These are phyloP conservation scores for Alternaria sp. DNA, from an alignment of 2,329 filamentous ascomycete genomes.

Conservation along the genomic window DNA sequence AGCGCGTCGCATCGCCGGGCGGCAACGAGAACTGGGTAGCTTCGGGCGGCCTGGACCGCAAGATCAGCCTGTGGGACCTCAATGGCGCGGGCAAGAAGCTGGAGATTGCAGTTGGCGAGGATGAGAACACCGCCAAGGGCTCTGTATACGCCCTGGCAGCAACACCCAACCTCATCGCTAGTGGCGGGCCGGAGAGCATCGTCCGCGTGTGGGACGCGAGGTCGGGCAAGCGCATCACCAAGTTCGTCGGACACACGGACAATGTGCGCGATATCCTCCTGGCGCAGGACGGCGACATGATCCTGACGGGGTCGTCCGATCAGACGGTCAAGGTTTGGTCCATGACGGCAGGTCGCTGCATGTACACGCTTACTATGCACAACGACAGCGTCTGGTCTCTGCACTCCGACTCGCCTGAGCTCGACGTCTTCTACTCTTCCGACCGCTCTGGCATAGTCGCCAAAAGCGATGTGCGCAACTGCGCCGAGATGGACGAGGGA, in stretches of 20 bases:
- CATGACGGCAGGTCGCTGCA: constrained; percentile 90
- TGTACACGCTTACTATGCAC: constrained; percentile 99
- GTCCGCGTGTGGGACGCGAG: constrained; percentile 91
- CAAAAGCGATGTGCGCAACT: constrained; percentile 87
- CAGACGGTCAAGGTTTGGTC: constrained; percentile 99
- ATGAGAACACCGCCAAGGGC: constrained; percentile 85
- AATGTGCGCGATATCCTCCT: constrained; percentile 91
- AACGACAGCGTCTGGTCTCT: constrained; percentile 98
- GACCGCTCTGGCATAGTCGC: constrained; percentile 93
- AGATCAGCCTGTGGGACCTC: constrained; percentile 92
- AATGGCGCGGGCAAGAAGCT: constrained; percentile 85
- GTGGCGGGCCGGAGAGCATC: constrained; percentile 91
- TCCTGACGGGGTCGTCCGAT: constrained; percentile 93
- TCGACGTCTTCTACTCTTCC: constrained; percentile 92
- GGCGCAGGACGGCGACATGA: constrained; percentile 84
- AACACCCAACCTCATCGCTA: constrained; percentile 81
- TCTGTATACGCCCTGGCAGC: constrained; percentile 91
- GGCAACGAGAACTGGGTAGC: constrained; percentile 82
- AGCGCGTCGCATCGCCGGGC: constrained; percentile 83
- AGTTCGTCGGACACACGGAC: constrained; percentile 95
- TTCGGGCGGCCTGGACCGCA: constrained; percentile 90
- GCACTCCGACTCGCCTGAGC: constrained; percentile 83
- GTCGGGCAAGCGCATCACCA: constrained; percentile 88
- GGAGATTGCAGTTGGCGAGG: constrained; percentile 82
- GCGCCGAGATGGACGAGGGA: constrained; percentile 82